Conservation (phyloP, 805 yeast genomes). For the Ogataea nitratoaversa region DNA sequence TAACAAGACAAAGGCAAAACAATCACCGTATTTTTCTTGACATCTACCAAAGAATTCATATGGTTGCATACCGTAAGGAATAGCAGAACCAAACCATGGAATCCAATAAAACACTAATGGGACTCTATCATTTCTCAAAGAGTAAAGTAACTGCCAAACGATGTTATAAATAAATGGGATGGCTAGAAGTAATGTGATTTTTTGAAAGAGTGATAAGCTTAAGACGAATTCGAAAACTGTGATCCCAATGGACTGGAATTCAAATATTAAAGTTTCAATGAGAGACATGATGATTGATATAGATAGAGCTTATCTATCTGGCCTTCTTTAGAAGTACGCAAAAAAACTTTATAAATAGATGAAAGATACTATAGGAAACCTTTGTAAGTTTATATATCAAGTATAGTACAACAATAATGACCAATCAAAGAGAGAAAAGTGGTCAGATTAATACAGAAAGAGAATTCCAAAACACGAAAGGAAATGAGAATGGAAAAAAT, state of each 20-base stretch:
- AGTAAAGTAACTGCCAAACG: slow-evolving; percentile 62
- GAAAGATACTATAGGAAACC: not conserved
- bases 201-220: slow-evolving; percentile 23
- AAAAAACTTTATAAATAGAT: not conserved
- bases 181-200: slow-evolving; percentile 31
- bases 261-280: slow-evolving; percentile 20
- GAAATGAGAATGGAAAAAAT: not conserved
- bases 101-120: slow-evolving; percentile 90
- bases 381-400: too few relatives aligned
- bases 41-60: slow-evolving; percentile 81
- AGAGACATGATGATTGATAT: slow-evolving; percentile 24
- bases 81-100: slow-evolving; percentile 95
- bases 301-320: too few relatives aligned
- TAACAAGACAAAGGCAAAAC: slow-evolving; percentile 81
- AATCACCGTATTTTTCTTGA: slow-evolving; percentile 84
- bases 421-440: slow-evolving; percentile 2
- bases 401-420: not conserved
- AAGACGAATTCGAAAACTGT: slow-evolving; percentile 10
- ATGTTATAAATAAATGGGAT: slow-evolving; percentile 65
- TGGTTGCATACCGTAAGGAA: slow-evolving; percentile 87
- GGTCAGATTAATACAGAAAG: not conserved
- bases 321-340: too few relatives aligned
- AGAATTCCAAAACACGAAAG: not conserved
- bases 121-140: slow-evolving; percentile 75
- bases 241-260: slow-evolving; percentile 8